Percentiles rank a stretch among this genome's conserved stretches.
Conservation (phyloP, 2,329 filamentous ascomycete genomes). For the Phyllosticta citribraziliensis region DNA sequence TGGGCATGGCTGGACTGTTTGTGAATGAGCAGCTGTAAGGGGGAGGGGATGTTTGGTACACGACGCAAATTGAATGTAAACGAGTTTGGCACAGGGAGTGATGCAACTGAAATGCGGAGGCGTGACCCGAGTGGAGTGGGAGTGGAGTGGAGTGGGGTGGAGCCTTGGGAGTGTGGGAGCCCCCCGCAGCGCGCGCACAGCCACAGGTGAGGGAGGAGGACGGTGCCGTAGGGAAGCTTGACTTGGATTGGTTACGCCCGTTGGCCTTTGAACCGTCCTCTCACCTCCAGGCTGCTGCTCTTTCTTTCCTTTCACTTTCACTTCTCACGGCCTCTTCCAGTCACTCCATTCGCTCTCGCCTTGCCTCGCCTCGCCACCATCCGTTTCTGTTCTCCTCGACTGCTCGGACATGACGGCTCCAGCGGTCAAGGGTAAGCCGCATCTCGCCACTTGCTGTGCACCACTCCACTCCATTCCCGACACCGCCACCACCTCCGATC, state of each 20-base stretch:
- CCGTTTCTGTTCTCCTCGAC: not conserved
- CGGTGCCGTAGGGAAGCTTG: not conserved
- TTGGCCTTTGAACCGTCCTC: not conserved
- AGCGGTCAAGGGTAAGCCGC: constrained; percentile 30
- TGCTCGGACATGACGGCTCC: constrained; percentile 27
- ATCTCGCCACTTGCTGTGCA: constrained; percentile 13
- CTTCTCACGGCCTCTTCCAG: not conserved
- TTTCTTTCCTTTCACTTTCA: not conserved
- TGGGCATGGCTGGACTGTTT: constrained; percentile 58
- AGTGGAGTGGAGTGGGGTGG: not conserved
- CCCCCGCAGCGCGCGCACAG: not conserved
- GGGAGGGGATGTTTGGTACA: not conserved
- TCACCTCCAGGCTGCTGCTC: not conserved
- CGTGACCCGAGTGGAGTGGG: no score
- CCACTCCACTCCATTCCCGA: constrained; percentile 12
- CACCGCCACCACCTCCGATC: constrained; percentile 16
- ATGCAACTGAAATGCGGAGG: no score
- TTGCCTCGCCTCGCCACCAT: not conserved
- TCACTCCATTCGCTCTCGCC: not conserved
- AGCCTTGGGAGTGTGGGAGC: not conserved
- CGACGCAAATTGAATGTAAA: not conserved
- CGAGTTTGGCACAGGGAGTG: not conserved
- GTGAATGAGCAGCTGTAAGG: constrained; percentile 47
- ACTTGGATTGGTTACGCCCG: not conserved
- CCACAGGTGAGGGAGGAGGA: not conserved